These are phyloP conservation scores for Trichoderma orchidacearum DNA, from an alignment of 495 filamentous ascomycete genomes.

Conservation along the genomic window DNA sequence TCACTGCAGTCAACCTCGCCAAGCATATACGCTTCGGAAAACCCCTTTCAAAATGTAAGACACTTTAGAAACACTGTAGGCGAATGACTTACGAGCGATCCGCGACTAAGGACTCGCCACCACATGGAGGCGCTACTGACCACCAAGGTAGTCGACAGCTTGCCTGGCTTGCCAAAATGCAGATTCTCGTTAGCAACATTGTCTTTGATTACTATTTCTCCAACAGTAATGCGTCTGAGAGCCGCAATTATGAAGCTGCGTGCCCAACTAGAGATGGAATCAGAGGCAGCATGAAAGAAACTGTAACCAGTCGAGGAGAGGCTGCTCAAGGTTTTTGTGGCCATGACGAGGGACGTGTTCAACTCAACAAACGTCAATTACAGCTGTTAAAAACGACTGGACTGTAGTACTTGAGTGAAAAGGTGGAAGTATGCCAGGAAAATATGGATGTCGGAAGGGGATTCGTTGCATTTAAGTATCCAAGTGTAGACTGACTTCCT, in stretches of 20 bases:
- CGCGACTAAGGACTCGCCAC: not conserved
- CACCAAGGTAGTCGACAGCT: not conserved
- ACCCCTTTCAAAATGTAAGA: conserved; percentile 29
- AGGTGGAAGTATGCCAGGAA: too few species aligned
- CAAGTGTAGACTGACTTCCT: too few species aligned
- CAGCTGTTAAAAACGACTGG: too few species aligned
- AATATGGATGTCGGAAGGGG: too few species aligned
- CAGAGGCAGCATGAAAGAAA: not conserved
- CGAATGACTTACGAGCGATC: not conserved
- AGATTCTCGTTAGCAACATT: not conserved
- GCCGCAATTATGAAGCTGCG: not conserved
- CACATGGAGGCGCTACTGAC: not conserved
- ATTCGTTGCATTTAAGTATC: too few species aligned
- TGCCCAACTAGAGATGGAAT: not conserved
- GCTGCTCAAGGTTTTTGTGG: not conserved
- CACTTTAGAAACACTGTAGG: not conserved
- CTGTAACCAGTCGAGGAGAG: not conserved
- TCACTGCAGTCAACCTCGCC: conserved; percentile 51
- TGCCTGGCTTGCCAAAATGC: not conserved
- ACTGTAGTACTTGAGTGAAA: too few species aligned
- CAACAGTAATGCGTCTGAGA: not conserved
- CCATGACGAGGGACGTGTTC: too few species aligned
- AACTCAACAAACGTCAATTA: too few species aligned
- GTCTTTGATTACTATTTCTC: not conserved
- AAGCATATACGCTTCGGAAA: conserved; percentile 60